These are phyloP conservation scores for Cordyceps farinosa DNA, from an alignment of 2,329 filamentous ascomycete genomes.

Conservation along the genomic window DNA sequence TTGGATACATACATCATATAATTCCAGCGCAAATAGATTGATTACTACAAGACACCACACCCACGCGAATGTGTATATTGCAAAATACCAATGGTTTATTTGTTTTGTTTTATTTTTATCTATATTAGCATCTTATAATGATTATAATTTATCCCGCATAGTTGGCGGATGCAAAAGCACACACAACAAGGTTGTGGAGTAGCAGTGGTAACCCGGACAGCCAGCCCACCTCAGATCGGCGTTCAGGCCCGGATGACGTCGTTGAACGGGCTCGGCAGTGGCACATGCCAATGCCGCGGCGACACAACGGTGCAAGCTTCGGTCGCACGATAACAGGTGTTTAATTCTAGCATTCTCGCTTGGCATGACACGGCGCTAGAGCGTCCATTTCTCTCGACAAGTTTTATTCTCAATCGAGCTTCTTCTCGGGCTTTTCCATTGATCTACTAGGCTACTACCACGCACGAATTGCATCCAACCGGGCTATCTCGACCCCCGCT, in stretches of 20 bases:
- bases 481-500: neutral
- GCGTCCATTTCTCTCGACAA: neutral
- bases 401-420: no score
- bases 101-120: no score
- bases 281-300: neutral
- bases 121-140: no score
- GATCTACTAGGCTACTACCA: no score
- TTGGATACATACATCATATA: conserved; percentile 7
- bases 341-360: neutral
- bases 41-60: neutral
- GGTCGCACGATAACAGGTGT: neutral
- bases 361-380: neutral
- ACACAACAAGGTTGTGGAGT: neutral
- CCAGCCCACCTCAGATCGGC: neutral
- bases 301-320: neutral
- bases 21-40: neutral
- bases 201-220: neutral
- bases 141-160: no score
- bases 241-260: conserved; percentile 5
- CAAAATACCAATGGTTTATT: neutral
- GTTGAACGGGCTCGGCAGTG: neutral
- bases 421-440: no score
- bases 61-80: neutral
- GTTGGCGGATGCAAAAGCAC: neutral
- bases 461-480: no score